Percentiles rank a stretch among this genome's conserved stretches.
These are phyloP conservation scores for Fusarium agapanthi DNA, from an alignment of 2,329 filamentous ascomycete genomes.

Conservation along the genomic window DNA sequence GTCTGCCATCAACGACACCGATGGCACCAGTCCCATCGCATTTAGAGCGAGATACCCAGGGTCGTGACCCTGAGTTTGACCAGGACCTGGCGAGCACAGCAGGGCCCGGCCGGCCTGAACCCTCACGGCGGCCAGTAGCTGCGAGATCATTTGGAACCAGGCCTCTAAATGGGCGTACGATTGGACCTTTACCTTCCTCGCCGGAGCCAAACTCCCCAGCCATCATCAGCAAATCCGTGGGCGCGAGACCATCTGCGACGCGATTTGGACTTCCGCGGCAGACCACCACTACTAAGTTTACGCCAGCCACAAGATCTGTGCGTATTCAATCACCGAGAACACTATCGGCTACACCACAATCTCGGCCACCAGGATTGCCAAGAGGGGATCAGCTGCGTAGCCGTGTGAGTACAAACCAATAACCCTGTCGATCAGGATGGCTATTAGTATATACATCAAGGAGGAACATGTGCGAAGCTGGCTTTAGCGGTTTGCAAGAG, in stretches of 20 bases:
- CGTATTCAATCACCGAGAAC: constrained; percentile 38
- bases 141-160: constrained; percentile 20
- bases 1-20: constrained; percentile 54
- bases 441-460: constrained; percentile 6
- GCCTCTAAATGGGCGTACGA: constrained; percentile 5
- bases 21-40: constrained; percentile 54
- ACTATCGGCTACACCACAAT: constrained; percentile 23
- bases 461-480: not conserved
- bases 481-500: not conserved
- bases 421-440: not conserved
- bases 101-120: not conserved
- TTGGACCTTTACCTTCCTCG: constrained; percentile 13
- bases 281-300: not conserved
- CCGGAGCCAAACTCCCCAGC: constrained; percentile 8
- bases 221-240: constrained; percentile 32
- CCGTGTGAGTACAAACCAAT: constrained; percentile 13
- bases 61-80: constrained; percentile 19
- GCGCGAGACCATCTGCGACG: constrained; percentile 19
- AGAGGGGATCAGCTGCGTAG: constrained; percentile 10
- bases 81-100: not conserved
- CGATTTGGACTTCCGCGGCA: constrained; percentile 23
- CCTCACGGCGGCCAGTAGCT: constrained; percentile 1
- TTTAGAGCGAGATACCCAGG: constrained; percentile 50
- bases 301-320: constrained; percentile 35
- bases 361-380: not conserved